Conservation (phyloP, 306 rosid species). For the Astragalus glycyphyllos region DNA sequence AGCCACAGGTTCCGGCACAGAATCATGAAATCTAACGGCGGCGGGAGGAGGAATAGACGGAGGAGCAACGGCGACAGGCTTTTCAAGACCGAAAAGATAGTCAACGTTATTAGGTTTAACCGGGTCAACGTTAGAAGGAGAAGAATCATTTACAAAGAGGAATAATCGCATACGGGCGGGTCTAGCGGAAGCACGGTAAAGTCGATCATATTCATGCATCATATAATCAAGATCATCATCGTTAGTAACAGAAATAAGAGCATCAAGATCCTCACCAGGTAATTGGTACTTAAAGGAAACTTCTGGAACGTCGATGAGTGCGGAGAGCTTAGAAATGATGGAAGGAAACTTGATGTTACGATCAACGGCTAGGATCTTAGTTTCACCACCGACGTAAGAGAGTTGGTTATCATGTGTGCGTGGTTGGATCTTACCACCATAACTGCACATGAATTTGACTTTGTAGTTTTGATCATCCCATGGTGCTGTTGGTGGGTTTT, state of each 20-base stretch:
- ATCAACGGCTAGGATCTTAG: slow-evolving; percentile 93
- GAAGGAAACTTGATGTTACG: slow-evolving; percentile 64
- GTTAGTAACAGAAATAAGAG: slow-evolving; percentile 85
- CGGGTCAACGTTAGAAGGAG: slow-evolving; percentile 35
- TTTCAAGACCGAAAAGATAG: slow-evolving; percentile 68
- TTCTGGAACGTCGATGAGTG: slow-evolving; percentile 52
- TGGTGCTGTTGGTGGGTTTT: slow-evolving; percentile 79
- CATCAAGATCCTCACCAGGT: slow-evolving; percentile 95
- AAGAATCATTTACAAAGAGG: slow-evolving; percentile 48
- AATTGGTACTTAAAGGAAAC: slow-evolving; percentile 92
- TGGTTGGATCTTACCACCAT: slow-evolving; percentile 96
- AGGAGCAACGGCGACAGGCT: slow-evolving; percentile 22
- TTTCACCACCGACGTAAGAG: slow-evolving; percentile 89
- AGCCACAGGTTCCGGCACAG: slow-evolving; percentile 54
- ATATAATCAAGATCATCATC: slow-evolving; percentile 94
- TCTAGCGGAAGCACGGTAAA: slow-evolving; percentile 66
- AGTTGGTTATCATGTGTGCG: slow-evolving; percentile 88
- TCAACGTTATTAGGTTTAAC: slow-evolving; percentile 64
- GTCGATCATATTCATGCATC: slow-evolving; percentile 98
- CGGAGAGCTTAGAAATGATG: slow-evolving; percentile 67
- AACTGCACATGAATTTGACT: slow-evolving; percentile 90
- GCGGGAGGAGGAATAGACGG: slow-evolving; percentile 46
- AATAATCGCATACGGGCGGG: slow-evolving; percentile 87
- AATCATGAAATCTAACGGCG: slow-evolving; percentile 49
- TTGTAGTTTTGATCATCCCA: slow-evolving; percentile 85